Conservation (phyloP, 2,329 filamentous ascomycete species). For the Domatiomyces globalis region DNA sequence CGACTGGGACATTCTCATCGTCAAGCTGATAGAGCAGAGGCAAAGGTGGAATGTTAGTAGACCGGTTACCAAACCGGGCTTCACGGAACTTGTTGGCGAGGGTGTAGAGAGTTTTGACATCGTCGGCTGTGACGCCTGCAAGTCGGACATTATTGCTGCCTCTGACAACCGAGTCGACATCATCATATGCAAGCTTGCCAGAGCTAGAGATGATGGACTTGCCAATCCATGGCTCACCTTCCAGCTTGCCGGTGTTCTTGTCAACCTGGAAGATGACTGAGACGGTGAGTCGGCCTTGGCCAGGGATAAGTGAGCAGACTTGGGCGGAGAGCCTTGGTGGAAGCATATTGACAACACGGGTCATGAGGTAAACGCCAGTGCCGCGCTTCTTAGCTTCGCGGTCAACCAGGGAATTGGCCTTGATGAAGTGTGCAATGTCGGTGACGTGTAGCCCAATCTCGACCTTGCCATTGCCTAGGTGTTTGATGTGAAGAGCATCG, state of each 20-base stretch:
- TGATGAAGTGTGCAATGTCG: conserved; percentile 93
- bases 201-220: conserved; percentile 86
- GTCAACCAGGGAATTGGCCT: conserved; percentile 86
- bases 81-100: conserved; percentile 86
- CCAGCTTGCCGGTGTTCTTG: conserved; percentile 62
- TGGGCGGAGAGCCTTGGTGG: conserved; percentile 74
- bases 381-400: conserved; percentile 96
- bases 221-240: conserved; percentile 85
- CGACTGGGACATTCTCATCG: conserved; percentile 93
- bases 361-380: conserved; percentile 87
- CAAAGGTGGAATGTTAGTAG: conserved; percentile 66
- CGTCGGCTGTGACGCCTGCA: conserved; percentile 53
- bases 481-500: conserved; percentile 84
- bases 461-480: conserved; percentile 65
- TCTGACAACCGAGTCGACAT: conserved; percentile 70
- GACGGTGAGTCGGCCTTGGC: conserved; percentile 79
- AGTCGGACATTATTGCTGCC: conserved; percentile 50
- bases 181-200: conserved; percentile 68
- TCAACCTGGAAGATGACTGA: conserved; percentile 90
- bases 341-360: conserved; percentile 75
- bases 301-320: conserved; percentile 72
- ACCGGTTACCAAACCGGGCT: conserved; percentile 65
- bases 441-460: conserved; percentile 93
- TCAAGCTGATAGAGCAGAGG: conserved; percentile 87
- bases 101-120: conserved; percentile 64